Conservation (phyloP, 2,329 filamentous ascomycete species). For the Ophidiomyces ophidiicola region DNA sequence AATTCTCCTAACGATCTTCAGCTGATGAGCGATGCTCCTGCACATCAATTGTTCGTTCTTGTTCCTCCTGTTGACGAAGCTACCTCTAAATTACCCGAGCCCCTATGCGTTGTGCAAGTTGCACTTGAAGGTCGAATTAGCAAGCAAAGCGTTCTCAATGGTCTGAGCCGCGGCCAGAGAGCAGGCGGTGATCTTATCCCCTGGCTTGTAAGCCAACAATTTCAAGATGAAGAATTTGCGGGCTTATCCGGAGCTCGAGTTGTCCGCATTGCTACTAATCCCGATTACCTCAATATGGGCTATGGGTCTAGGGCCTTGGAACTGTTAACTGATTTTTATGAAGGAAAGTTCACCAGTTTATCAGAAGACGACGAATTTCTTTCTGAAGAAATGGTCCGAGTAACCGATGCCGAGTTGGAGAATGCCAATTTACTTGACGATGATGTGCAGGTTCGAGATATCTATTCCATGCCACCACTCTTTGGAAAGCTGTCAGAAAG, state of each 20-base stretch:
- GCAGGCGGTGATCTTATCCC: conserved; percentile 90
- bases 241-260: conserved; percentile 81
- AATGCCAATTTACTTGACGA: conserved; percentile 67
- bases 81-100: conserved; percentile 71
- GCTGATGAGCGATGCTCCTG: conserved; percentile 93
- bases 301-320: conserved; percentile 84
- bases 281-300: conserved; percentile 83
- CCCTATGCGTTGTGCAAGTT: conserved; percentile 87
- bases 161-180: conserved; percentile 74
- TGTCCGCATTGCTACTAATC: conserved; percentile 91
- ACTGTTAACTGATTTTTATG: conserved; percentile 82
- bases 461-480: conserved; percentile 80
- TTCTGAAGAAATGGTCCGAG: conserved; percentile 55
- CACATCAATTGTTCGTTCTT: conserved; percentile 90
- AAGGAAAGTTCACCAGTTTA: conserved; percentile 77
- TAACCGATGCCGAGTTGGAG: conserved; percentile 71
- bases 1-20: conserved; percentile 98
- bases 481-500: conserved; percentile 81
- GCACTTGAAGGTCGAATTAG: conserved; percentile 92
- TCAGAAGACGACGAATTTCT: conserved; percentile 53
- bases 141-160: conserved; percentile 79
- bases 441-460: conserved; percentile 80
- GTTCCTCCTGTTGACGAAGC: conserved; percentile 73
- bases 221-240: conserved; percentile 94
- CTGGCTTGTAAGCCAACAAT: conserved; percentile 95